Conservation (phyloP, 257 asterid species). For the Cruciata laevipes region DNA sequence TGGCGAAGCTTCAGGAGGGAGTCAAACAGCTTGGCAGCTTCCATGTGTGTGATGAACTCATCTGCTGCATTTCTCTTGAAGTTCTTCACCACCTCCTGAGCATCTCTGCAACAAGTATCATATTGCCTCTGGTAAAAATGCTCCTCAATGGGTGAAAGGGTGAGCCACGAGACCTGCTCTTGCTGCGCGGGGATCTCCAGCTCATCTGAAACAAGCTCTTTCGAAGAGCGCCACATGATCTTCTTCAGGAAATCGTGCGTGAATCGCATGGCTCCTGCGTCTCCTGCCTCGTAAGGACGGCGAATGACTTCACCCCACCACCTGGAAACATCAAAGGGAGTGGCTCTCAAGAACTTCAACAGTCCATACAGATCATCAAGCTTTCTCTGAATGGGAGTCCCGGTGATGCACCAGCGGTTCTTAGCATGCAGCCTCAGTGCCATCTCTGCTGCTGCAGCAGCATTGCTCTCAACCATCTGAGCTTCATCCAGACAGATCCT, state of each 20-base stretch:
- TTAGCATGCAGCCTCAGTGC: conserved; percentile 79
- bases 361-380: conserved; percentile 92
- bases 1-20: conserved; percentile 98
- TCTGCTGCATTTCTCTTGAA: conserved; percentile 48
- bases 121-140: conserved; percentile 93
- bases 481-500: conserved; percentile 98
- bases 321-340: conserved; percentile 70
- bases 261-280: conserved; percentile 66
- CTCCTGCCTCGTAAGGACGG: conserved; percentile 89
- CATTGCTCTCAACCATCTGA: conserved; percentile 97
- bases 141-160: conserved; percentile 79
- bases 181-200: conserved; percentile 84
- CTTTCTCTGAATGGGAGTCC: conserved; percentile 92
- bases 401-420: conserved; percentile 94
- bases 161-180: conserved; percentile 79
- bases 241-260: conserved; percentile 59
- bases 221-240: conserved; percentile 94
- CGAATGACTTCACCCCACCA: conserved; percentile 95
- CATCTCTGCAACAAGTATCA: conserved; percentile 84
- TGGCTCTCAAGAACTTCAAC: conserved; percentile 69
- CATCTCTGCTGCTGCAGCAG: conserved; percentile 86
- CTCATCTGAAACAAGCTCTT: conserved; percentile 73
- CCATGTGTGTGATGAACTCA: conserved; percentile 57
- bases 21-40: conserved; percentile 87
- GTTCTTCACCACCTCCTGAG: conserved; percentile 73